phyloP scores from a whole-genome alignment of 1,139 yeast genomes.

The Blastobotrys apis region DNA sequence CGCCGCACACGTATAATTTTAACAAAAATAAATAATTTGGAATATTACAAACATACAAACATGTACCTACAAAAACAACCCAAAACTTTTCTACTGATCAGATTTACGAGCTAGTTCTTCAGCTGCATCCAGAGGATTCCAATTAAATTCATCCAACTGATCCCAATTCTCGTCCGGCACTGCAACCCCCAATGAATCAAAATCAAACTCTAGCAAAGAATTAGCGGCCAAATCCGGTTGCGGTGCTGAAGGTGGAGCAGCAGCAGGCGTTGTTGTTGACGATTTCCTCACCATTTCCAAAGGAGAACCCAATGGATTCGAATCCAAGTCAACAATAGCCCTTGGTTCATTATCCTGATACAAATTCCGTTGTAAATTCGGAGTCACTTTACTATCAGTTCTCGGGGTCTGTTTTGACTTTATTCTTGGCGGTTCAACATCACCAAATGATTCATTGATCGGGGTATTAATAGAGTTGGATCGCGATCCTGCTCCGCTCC shows the following conservation, averaged over 20 bases:
- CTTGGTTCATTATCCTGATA: too few species aligned
- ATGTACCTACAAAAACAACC: too few species aligned
- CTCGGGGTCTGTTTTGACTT: too few species aligned
- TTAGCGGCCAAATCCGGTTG: background rate
- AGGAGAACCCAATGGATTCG: background rate
- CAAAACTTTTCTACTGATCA: background rate
- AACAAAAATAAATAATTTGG: background rate
- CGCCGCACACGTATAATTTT: background rate
- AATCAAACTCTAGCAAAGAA: constrained; percentile 4
- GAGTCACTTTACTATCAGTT: background rate
- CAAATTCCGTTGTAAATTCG: background rate
- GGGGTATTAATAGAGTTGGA: too few species aligned
- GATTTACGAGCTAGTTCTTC: constrained; percentile 2
- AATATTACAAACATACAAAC: background rate
- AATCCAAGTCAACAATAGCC: background rate
- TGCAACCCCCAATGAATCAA: constrained; percentile 1
- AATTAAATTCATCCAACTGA: constrained; percentile 3
- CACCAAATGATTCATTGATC: too few species aligned
- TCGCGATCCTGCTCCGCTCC: too few species aligned
- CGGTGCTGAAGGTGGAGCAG: background rate
- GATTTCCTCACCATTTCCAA: too few species aligned
- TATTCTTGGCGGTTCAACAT: too few species aligned
- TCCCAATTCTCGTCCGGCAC: constrained; percentile 9
- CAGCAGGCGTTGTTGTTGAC: background rate
- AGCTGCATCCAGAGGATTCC: constrained; percentile 7